Evolutionary conservation across 1,284 basidiomycete species (phyloP).

Genomic region (Pseudozyma sp.): DNA sequence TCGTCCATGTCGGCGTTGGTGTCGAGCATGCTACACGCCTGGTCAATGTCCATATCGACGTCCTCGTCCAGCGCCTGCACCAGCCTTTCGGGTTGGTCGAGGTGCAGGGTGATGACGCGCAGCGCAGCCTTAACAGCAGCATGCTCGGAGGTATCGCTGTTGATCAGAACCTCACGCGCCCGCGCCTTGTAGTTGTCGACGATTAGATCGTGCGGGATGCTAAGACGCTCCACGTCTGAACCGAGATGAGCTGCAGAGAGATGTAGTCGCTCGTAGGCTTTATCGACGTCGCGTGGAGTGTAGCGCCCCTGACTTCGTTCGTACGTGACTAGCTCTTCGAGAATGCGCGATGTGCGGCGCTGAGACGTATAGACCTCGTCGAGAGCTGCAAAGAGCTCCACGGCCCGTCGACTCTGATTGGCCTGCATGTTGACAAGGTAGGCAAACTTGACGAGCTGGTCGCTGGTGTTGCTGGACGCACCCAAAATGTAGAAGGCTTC

Average conservation of each 20-base stretch:
- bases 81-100: conserved; percentile 27
- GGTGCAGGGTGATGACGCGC: conserved; percentile 22
- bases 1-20: conserved; percentile 80
- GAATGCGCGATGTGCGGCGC: conserved; percentile 32
- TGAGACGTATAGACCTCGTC: conserved; percentile 31
- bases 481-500: conserved; percentile 36
- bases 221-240: conserved; percentile 23
- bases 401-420: conserved; percentile 3
- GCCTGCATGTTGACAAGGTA: conserved; percentile 47
- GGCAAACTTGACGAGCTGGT: conserved; percentile 50
- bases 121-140: conserved; percentile 44
- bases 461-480: conserved; percentile 25
- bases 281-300: conserved; percentile 32
- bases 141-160: conserved; percentile 37
- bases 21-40: conserved; percentile 80
- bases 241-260: conserved; percentile 33
- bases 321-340: conserved; percentile 41
- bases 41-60: conserved; percentile 74
- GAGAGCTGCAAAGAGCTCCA: conserved; percentile 32
- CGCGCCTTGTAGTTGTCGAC: conserved; percentile 41
- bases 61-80: conserved; percentile 26
- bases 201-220: conserved; percentile 39
- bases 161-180: conserved; percentile 35
- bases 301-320: conserved; percentile 42
- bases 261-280: conserved; percentile 42